Conservation (phyloP, 2,329 filamentous ascomycete genomes). For the Sporothrix brasiliensis region DNA sequence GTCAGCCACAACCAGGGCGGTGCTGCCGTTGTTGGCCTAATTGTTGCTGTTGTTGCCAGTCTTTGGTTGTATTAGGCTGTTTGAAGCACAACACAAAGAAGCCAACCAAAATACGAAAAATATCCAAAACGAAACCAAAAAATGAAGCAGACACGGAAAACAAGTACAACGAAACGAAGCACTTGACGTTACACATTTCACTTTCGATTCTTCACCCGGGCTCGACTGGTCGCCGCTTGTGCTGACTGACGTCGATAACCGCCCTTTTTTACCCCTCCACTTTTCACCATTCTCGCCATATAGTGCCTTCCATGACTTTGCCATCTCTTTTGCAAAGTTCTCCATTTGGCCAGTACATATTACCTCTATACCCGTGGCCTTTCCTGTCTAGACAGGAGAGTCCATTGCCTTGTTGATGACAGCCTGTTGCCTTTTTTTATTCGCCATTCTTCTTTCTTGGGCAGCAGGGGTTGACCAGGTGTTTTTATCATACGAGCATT, state of each 20-base stretch:
- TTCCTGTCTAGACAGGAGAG: not conserved
- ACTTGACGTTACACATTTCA: not conserved
- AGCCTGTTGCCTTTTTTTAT: conserved; percentile 19
- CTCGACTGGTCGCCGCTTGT: not conserved
- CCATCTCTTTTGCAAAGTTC: conserved; percentile 24
- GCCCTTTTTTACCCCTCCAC: not conserved
- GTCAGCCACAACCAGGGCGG: conserved; percentile 51
- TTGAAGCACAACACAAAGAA: not conserved
- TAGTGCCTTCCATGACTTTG: conserved; percentile 31
- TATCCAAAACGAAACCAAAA: conserved; percentile 10
- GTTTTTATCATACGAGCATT: conserved; percentile 28
- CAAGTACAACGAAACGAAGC: conserved; percentile 7
- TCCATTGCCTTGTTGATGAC: conserved; percentile 10
- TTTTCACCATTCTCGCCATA: conserved; percentile 33
- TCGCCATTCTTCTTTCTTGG: not conserved
- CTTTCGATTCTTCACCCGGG: conserved; percentile 5
- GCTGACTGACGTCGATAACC: not conserved
- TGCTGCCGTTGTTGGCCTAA: conserved; percentile 56
- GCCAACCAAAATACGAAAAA: not conserved
- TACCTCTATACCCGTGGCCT: conserved; percentile 16
- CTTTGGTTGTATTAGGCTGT: conserved; percentile 51
- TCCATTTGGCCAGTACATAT: conserved; percentile 23
- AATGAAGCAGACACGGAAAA: conserved; percentile 2
- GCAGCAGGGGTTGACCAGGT: conserved; percentile 22
- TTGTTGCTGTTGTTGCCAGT: conserved; percentile 59